Conservation (phyloP, 2,329 filamentous ascomycete genomes). For the Ophiosphaerella narmari region DNA sequence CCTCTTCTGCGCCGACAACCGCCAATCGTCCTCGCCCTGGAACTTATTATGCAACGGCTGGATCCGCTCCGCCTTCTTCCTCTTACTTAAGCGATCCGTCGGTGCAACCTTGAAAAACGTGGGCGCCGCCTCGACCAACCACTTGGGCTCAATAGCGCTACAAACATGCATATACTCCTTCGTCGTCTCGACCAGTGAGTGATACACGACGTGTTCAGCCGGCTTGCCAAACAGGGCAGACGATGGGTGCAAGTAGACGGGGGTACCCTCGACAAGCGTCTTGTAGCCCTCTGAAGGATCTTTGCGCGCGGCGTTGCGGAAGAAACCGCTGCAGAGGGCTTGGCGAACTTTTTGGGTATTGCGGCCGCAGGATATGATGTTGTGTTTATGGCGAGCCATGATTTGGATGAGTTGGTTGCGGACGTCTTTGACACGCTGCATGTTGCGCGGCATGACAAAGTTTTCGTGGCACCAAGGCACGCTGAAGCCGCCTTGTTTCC, state of each 20-base stretch:
- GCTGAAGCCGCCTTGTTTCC: slow-evolving; percentile 82
- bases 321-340: slow-evolving; percentile 90
- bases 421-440: slow-evolving; percentile 89
- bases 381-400: slow-evolving; percentile 87
- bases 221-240: slow-evolving; percentile 94
- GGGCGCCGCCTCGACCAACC: slow-evolving; percentile 93
- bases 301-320: slow-evolving; percentile 92
- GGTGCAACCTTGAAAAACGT: slow-evolving; percentile 98
- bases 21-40: slow-evolving; percentile 92
- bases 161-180: slow-evolving; percentile 99
- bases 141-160: slow-evolving; percentile 90
- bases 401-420: slow-evolving; percentile 90
- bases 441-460: slow-evolving; percentile 90
- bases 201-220: slow-evolving; percentile 94
- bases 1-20: slow-evolving; percentile 83
- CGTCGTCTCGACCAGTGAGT: slow-evolving; percentile 86
- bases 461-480: slow-evolving; percentile 97
- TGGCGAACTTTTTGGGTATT: slow-evolving; percentile 86
- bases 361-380: slow-evolving; percentile 80
- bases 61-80: slow-evolving; percentile 92
- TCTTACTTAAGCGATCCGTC: slow-evolving; percentile 82
- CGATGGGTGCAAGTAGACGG: slow-evolving; percentile 91
- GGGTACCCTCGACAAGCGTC: slow-evolving; percentile 92
- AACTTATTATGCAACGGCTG: slow-evolving; percentile 95
- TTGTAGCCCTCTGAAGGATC: slow-evolving; percentile 97